Conservation (phyloP, 148 eudicot genomes). For the Persicaria tinctoria region DNA sequence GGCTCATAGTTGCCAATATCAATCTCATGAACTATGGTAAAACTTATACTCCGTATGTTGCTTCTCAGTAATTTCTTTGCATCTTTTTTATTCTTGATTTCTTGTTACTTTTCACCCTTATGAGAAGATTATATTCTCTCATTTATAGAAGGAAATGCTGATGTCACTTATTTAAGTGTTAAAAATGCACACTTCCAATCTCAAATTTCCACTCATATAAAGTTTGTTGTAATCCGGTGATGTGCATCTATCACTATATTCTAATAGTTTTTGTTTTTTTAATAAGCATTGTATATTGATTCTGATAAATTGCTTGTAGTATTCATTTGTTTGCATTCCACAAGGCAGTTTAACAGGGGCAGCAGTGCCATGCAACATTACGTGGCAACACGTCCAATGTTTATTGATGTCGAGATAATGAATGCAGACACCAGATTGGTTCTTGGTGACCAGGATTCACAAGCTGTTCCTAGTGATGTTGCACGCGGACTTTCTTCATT, state of each 20-base stretch:
- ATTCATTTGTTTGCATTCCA: slow-evolving; percentile 14
- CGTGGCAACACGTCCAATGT: slow-evolving; percentile 99
- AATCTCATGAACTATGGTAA: neutral
- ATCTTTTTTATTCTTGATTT: too few relatives aligned
- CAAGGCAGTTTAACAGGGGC: slow-evolving; percentile 87
- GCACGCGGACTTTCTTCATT: slow-evolving; percentile 85
- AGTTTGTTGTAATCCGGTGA: neutral
- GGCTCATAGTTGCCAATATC: too few relatives aligned
- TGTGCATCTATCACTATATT: neutral
- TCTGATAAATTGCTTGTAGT: neutral
- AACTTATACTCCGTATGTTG: neutral
- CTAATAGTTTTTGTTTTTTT: neutral
- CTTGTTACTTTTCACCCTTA: slow-evolving; percentile 6
- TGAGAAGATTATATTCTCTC: neutral
- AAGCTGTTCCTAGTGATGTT: slow-evolving; percentile 84
- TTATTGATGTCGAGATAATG: slow-evolving; percentile 95
- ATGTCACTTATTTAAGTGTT: neutral
- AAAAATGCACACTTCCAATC: too few relatives aligned
- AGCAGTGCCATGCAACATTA: slow-evolving; percentile 99
- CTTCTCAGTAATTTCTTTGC: too few relatives aligned
- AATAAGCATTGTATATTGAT: neutral
- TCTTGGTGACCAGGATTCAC: slow-evolving; percentile 85
- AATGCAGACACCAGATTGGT: slow-evolving; percentile 80
- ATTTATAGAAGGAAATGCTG: neutral
- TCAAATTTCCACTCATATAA: neutral